These are phyloP conservation scores for Cladosporium sp. DNA, from an alignment of 2,329 filamentous ascomycete genomes.

Conservation along the genomic window DNA sequence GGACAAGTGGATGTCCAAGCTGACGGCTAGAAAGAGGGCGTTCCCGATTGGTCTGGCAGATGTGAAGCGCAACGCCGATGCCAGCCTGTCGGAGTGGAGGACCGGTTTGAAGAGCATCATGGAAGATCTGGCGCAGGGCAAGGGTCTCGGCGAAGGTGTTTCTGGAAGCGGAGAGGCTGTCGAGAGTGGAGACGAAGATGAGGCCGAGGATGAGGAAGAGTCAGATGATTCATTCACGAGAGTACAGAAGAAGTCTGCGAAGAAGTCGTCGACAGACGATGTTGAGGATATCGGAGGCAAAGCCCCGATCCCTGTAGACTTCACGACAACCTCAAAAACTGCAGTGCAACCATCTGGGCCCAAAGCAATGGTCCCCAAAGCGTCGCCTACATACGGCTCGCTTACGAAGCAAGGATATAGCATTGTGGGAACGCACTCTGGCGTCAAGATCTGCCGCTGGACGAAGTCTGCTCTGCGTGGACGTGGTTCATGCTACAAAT, in stretches of 20 bases:
- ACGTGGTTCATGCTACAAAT: constrained; percentile 95
- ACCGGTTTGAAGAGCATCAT: constrained; percentile 68
- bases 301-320: constrained; percentile 70
- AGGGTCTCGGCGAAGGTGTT: constrained; percentile 59
- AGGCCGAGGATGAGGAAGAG: constrained; percentile 49
- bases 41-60: constrained; percentile 87
- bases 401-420: constrained; percentile 95
- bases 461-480: constrained; percentile 94
- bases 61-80: constrained; percentile 59
- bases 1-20: constrained; percentile 94
- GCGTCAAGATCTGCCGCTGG: constrained; percentile 97
- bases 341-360: constrained; percentile 37
- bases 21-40: constrained; percentile 78
- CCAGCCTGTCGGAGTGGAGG: constrained; percentile 70
- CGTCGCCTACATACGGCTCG: constrained; percentile 79
- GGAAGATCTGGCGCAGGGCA: constrained; percentile 48
- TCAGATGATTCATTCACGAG: constrained; percentile 18
- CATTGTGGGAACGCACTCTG: constrained; percentile 90
- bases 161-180: constrained; percentile 73
- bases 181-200: constrained; percentile 75
- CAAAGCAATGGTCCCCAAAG: constrained; percentile 92
- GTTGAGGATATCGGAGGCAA: constrained; percentile 71
- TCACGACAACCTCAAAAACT: constrained; percentile 63
- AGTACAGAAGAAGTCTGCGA: constrained; percentile 35
- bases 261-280: constrained; percentile 54